Percentiles rank a stretch among this genome's conserved stretches.
These are phyloP conservation scores for Metroxylon sagu DNA, from an alignment of 176 grass and related monocot genomes.

Conservation along the genomic window DNA sequence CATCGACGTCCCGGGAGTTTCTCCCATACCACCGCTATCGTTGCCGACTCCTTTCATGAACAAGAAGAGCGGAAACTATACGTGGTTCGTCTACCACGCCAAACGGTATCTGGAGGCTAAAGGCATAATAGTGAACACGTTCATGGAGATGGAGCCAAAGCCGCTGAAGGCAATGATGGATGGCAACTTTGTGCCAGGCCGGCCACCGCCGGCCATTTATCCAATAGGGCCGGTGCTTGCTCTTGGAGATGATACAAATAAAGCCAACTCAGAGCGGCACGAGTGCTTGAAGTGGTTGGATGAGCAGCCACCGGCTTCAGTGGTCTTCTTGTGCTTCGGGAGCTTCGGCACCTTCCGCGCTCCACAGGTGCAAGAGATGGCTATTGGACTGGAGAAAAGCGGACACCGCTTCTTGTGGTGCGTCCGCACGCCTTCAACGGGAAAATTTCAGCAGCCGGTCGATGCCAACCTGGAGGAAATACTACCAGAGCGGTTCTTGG, in stretches of 20 bases:
- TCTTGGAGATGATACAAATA: not conserved
- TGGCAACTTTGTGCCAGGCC: slow-evolving; percentile 22
- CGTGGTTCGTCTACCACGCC: slow-evolving; percentile 41
- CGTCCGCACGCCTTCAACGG: slow-evolving; percentile 5
- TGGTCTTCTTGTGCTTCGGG: slow-evolving; percentile 66
- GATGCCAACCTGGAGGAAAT: too few species aligned
- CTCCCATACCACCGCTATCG: slow-evolving; percentile 29
- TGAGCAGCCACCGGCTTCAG: slow-evolving; percentile 34
- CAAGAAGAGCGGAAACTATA: slow-evolving; percentile 42
- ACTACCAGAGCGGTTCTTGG: slow-evolving; percentile 10
- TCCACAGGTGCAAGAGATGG: slow-evolving; percentile 43
- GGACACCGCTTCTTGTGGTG: slow-evolving; percentile 54
- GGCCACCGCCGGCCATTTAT: slow-evolving; percentile 30
- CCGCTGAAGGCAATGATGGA: slow-evolving; percentile 25
- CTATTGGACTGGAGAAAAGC: slow-evolving; percentile 37
- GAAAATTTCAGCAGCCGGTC: slow-evolving; percentile 6
- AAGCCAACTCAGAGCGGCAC: slow-evolving; percentile 14
- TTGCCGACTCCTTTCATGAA: slow-evolving; percentile 32
- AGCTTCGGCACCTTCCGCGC: slow-evolving; percentile 50
- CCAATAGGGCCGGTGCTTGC: slow-evolving; percentile 44
- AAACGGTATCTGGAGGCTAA: slow-evolving; percentile 36
- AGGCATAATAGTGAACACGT: slow-evolving; percentile 55
- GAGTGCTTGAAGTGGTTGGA: slow-evolving; percentile 55
- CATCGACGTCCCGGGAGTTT: slow-evolving; percentile 30
- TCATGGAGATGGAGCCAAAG: slow-evolving; percentile 31